phyloP scores from a whole-genome alignment of 163 green algal genomes.

The Smithsoniella earleae region DNA sequence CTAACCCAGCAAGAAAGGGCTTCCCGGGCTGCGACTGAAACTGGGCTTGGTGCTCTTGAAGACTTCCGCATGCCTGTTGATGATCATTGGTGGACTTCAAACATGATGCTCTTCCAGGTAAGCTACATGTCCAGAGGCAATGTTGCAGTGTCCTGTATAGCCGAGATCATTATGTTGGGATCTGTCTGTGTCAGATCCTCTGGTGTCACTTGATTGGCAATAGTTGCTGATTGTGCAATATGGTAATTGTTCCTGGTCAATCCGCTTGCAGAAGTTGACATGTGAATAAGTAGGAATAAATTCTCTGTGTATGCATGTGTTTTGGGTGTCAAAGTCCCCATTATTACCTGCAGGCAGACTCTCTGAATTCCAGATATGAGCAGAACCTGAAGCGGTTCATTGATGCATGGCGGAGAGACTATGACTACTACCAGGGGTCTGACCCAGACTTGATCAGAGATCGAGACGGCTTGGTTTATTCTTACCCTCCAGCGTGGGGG shows the following conservation, averaged over 20 bases:
- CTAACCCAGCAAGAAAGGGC: neutral
- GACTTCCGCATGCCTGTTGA: constrained; percentile 7
- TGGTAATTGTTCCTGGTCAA: too few relatives aligned
- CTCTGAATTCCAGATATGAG: neutral
- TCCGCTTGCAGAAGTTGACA: too few relatives aligned
- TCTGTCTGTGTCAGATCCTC: too few relatives aligned
- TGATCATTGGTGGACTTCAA: constrained; percentile 9
- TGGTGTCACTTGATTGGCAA: too few relatives aligned
- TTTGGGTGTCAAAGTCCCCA: too few relatives aligned
- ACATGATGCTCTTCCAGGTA: constrained; percentile 22
- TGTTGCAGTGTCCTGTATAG: too few relatives aligned
- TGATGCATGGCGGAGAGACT: neutral
- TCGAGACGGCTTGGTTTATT: neutral
- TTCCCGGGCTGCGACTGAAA: neutral
- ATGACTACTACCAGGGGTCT: constrained; percentile 1
- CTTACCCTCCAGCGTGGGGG: neutral
- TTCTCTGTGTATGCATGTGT: too few relatives aligned
- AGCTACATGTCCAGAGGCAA: too few relatives aligned
- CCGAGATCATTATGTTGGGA: too few relatives aligned
- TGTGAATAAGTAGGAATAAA: too few relatives aligned
- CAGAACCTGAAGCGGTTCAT: constrained; percentile 16
- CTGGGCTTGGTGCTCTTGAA: neutral
- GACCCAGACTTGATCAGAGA: neutral
- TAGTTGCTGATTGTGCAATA: too few relatives aligned
- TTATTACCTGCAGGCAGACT: too few relatives aligned